These are phyloP conservation scores for Rhizopogon sp. DNA, from an alignment of 768 basidiomycete species.

Conservation along the genomic window DNA sequence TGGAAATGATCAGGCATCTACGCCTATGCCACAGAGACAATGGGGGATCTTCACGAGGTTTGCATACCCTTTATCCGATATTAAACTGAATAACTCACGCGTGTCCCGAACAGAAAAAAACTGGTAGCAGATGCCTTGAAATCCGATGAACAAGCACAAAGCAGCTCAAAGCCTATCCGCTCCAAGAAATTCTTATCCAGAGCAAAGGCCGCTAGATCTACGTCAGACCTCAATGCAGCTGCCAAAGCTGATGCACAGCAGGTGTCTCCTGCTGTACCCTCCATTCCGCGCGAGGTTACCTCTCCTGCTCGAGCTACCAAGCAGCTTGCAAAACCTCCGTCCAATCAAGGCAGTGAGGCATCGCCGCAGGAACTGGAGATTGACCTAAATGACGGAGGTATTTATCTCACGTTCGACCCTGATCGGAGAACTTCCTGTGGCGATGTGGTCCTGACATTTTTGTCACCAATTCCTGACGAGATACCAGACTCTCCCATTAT, in stretches of 20 bases:
- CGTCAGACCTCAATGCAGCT: slow-evolving; percentile 15
- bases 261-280: background rate
- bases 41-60: slow-evolving; percentile 20
- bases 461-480: slow-evolving; percentile 21
- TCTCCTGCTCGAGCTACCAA: background rate
- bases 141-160: slow-evolving; percentile 5
- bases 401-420: slow-evolving; percentile 26
- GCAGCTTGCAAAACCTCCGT: background rate
- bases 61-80: background rate
- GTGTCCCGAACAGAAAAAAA: slow-evolving; percentile 7
- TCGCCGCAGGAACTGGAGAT: slow-evolving; percentile 3
- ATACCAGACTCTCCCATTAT: slow-evolving; percentile 19
- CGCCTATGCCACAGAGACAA: slow-evolving; percentile 3
- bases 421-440: slow-evolving; percentile 16
- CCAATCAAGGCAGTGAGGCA: background rate
- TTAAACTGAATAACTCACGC: background rate
- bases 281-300: background rate
- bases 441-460: slow-evolving; percentile 13
- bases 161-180: slow-evolving; percentile 5
- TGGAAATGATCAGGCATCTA: background rate
- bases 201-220: slow-evolving; percentile 16
- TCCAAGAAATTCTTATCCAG: slow-evolving; percentile 14
- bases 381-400: slow-evolving; percentile 13
- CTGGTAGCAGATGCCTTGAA: slow-evolving; percentile 1
- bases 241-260: background rate